Base-by-base conservation (phyloP, 768 basidiomycete species). In the Leccinum imitatum region DNA sequence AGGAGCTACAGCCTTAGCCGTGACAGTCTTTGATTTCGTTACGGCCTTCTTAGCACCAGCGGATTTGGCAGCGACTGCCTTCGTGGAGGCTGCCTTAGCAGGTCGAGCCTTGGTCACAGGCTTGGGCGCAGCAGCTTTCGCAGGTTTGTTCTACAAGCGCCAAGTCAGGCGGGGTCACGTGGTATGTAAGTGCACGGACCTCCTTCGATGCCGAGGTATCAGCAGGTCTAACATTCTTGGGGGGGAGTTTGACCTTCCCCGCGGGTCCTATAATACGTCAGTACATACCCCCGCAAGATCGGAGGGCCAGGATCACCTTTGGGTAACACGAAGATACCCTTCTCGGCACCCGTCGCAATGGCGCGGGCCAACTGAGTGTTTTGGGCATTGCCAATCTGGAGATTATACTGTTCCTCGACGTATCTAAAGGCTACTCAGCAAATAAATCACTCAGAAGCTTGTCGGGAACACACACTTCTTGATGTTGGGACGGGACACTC, bases 401-500 rank as follows among this genome's bases (percentile, higher is more conserved):
- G 78, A 68, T 87, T 86, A 80, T 95, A 97, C 67, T 81, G 85
- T 59, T 83, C 80, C 76, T 93, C 93, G 57, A 97, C 87, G 74
- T 77, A 97, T 79, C 93, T 95, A 58, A 10, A 54, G 30, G 50
- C 56, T 54, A 63, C 59, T 69, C 44, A 71, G 63, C 64, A 59
- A 59, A 62, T 9, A 53, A 58, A 62, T 59, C 58, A 53, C 30
- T 37, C 54, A 53, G 21, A 25, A 52, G 61, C 58, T 57, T 63
- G 35, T 27, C 47, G 44, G 48, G 57, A 52, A 67, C 60, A 79
- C 83, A 66, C 63, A 95, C 90, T 92, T 96, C 86, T 97, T 97
- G 79, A 97, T 95, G 69, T 87, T 84, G 57, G 87, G 91, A 52
- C 95, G 87, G 65, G 93, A 95, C 62, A 95, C 94, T 67, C 93